A percentile compares a stretch with the other conserved stretches of the same genome.
Evolutionary conservation across 2,329 filamentous ascomycete genomes (phyloP).

Genomic region (Pseudogymnoascus sp.): DNA sequence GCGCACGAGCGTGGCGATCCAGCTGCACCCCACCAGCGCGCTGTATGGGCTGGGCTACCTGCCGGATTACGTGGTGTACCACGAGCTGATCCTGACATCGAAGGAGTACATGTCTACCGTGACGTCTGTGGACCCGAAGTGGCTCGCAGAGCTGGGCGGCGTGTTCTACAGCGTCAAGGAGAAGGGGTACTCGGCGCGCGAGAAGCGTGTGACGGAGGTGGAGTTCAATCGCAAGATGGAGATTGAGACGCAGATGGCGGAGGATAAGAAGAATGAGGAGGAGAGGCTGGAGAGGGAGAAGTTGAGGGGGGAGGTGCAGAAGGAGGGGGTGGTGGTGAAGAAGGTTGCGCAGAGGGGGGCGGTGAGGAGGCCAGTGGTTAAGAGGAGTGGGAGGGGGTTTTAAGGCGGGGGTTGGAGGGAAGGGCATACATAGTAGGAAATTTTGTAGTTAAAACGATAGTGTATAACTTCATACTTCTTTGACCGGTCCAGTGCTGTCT

Average conservation of each 20-base stretch:
- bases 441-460: no score
- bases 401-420: conserved; percentile 5
- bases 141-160: conserved; percentile 91
- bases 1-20: conserved; percentile 86
- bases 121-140: conserved; percentile 91
- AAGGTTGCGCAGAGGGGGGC: conserved; percentile 56
- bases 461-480: no score
- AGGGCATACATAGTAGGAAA: not conserved
- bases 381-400: conserved; percentile 46
- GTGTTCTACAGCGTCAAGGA: conserved; percentile 98
- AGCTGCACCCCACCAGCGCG: conserved; percentile 88
- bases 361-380: conserved; percentile 54
- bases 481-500: no score
- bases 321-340: conserved; percentile 36
- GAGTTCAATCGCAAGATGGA: conserved; percentile 93
- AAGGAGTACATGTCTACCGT: conserved; percentile 99
- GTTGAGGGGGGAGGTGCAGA: conserved; percentile 40
- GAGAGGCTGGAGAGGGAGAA: conserved; percentile 45
- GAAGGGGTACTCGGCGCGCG: conserved; percentile 84
- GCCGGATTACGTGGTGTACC: conserved; percentile 95
- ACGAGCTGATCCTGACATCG: conserved; percentile 91
- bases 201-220: conserved; percentile 79
- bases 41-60: conserved; percentile 89
- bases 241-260: conserved; percentile 86
- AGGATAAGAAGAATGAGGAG: conserved; percentile 67